These are phyloP conservation scores for Lodderomyces parapsilosis DNA, from an alignment of 1,139 yeast genomes.

Conservation along the genomic window DNA sequence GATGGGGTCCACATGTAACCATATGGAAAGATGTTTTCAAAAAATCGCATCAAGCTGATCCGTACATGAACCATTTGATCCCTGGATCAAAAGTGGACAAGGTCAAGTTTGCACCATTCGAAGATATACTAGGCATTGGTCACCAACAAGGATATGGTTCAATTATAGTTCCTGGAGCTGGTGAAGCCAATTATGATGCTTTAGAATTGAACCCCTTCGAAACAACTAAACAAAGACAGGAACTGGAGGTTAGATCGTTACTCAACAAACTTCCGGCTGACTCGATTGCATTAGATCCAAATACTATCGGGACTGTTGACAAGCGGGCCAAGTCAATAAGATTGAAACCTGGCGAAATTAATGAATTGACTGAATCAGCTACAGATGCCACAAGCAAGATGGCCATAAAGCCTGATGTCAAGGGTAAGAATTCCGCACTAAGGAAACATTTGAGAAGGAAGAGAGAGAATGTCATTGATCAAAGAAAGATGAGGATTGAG, in stretches of 20 bases:
- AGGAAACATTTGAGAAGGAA: constrained; percentile 82
- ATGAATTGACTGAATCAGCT: constrained; percentile 39
- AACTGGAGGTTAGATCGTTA: constrained; percentile 82
- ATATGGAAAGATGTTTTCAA: constrained; percentile 76
- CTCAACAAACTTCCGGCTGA: constrained; percentile 90
- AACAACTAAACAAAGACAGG: constrained; percentile 90
- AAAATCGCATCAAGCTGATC: constrained; percentile 56
- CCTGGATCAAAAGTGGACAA: constrained; percentile 75
- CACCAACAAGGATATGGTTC: constrained; percentile 77
- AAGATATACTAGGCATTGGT: constrained; percentile 91
- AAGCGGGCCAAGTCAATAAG: constrained; percentile 63
- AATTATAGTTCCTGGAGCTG: constrained; percentile 90
- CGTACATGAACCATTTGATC: constrained; percentile 88
- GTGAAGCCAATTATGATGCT: constrained; percentile 97
- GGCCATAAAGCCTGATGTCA: constrained; percentile 60
- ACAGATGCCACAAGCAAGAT: constrained; percentile 19
- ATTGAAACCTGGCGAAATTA: constrained; percentile 59
- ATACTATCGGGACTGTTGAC: constrained; percentile 81
- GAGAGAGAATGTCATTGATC: constrained; percentile 83
- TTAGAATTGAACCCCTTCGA: constrained; percentile 91
- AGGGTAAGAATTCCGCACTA: constrained; percentile 80
- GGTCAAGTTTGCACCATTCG: constrained; percentile 84
- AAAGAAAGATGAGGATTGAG: constrained; percentile 81
- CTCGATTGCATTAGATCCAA: constrained; percentile 89
- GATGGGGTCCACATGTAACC: constrained; percentile 95